Evolutionary conservation across 306 rosid species (phyloP).

Genomic region (Vigna radiata): DNA sequence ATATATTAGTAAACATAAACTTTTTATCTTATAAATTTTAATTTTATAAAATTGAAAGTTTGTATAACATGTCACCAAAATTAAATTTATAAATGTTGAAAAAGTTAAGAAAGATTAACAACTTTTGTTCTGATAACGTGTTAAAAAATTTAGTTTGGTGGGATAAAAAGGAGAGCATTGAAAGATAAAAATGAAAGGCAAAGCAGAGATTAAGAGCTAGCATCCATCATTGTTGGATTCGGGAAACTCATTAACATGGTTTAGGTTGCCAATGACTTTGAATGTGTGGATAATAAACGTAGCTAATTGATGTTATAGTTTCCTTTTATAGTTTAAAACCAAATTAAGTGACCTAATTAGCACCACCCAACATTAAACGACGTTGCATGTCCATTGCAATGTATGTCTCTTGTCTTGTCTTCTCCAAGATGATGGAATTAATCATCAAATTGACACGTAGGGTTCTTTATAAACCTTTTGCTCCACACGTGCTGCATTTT

Average conservation of each 20-base stretch:
- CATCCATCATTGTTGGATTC: background rate
- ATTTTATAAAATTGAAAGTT: too few relatives aligned
- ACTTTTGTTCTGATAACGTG: too few relatives aligned
- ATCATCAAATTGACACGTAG: background rate
- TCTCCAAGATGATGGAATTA: background rate
- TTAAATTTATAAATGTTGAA: too few relatives aligned
- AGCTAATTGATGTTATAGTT: background rate
- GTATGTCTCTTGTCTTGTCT: background rate
- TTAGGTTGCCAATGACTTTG: background rate
- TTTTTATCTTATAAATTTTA: too few relatives aligned
- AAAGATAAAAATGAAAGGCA: too few relatives aligned
- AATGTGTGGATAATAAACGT: constrained; percentile 8
- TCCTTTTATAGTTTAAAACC: background rate
- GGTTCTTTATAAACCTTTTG: background rate
- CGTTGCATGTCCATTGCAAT: too few relatives aligned
- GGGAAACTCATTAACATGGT: background rate
- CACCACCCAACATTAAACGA: background rate
- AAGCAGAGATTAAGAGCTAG: too few relatives aligned
- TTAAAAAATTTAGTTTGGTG: too few relatives aligned
- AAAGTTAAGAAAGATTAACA: too few relatives aligned
- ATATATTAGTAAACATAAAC: too few relatives aligned
- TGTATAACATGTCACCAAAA: too few relatives aligned
- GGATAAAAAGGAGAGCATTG: too few relatives aligned
- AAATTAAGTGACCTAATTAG: constrained; percentile 5
- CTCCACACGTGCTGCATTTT: background rate